Conservation (phyloP, 148 eudicot genomes). For the Chenopodium album region DNA sequence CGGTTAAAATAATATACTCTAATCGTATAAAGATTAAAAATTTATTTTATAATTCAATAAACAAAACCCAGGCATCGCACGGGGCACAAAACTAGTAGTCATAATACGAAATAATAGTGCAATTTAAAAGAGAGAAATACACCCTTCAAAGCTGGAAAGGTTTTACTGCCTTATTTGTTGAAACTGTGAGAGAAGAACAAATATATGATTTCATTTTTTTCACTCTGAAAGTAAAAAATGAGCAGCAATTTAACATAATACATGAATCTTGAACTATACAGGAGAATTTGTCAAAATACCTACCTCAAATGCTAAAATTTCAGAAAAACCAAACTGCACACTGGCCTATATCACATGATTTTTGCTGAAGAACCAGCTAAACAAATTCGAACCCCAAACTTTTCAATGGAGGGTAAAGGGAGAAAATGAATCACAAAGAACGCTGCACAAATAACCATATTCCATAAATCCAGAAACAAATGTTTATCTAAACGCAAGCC, state of each 20-base stretch:
- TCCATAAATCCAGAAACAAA: constrained; percentile 24
- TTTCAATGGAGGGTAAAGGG: constrained; percentile 5
- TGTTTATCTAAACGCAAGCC: constrained; percentile 19
- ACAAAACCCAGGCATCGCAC: too few relatives aligned
- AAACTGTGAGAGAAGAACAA: not conserved
- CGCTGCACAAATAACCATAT: constrained; percentile 30
- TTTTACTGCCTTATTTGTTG: not conserved
- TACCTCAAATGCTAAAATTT: constrained; percentile 26
- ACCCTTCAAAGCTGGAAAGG: too few relatives aligned
- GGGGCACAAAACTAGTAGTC: too few relatives aligned
- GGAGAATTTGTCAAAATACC: constrained; percentile 18
- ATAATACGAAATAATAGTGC: too few relatives aligned
- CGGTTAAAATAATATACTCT: too few relatives aligned
- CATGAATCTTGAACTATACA: constrained; percentile 39
- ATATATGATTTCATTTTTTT: constrained; percentile 6
- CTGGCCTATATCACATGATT: constrained; percentile 27
- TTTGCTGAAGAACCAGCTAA: constrained; percentile 17
- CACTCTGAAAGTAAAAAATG: constrained; percentile 12
- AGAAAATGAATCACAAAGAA: constrained; percentile 30
- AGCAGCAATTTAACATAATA: constrained; percentile 18
- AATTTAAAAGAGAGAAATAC: too few relatives aligned
- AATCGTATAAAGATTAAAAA: too few relatives aligned
- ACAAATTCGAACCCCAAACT: constrained; percentile 23
- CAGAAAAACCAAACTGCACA: constrained; percentile 27
- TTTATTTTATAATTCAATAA: too few relatives aligned